Evolutionary conservation across 768 basidiomycete genomes (phyloP), one percentile per base, ranked within the genome.

Genomic region (Phylloporus sp.): DNA sequence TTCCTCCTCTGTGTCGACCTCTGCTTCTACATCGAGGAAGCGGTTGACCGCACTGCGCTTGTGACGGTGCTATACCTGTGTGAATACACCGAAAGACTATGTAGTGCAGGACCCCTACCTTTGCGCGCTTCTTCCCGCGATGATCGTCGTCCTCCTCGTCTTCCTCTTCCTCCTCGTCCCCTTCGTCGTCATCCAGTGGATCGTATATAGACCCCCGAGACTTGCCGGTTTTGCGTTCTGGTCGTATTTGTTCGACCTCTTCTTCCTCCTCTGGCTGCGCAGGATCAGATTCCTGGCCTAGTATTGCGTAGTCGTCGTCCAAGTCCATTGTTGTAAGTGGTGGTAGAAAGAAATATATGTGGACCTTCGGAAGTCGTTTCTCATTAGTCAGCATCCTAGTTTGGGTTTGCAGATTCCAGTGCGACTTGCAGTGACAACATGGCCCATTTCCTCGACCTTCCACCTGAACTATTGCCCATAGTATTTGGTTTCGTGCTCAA

Each of bases 1-100:
- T 31, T 97, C 95, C 4, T 97, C 97, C 18, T 98, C 97, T 27
- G 97, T 94, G 59, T 93, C 93, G 18, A 95, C 95, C 66, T 93
- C 92, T 49, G 93, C 94, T 73, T 95, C 92, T 50, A 95, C 80
- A 81, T 98, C 97, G 59, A 98, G 76, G 85, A 94, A 99, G 57
- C 86, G 85, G 66, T 82, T 88, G 23, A 81, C 78, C 16, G 77
- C 74, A 48, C 73, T 71, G 45, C 81, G 80, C 69, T 80, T 86
- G 67, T 87, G 86, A 53, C 84, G 80, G 53, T 79, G 83, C 82
- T 85, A 47, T 43, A 39, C 18, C 32, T 23, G 48, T 28, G 22
- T 50, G 55, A 56, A 50, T 20, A 49, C 34, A 55, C 54, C 39
- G 44, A 4, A 31, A 28, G 51, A 26, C 11, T 13, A 36, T 20